Evolutionary conservation across 2,329 filamentous ascomycete species (phyloP), one percentile per base, ranked within the genome.

Genomic region (Pseudogymnoascus sp.): DNA sequence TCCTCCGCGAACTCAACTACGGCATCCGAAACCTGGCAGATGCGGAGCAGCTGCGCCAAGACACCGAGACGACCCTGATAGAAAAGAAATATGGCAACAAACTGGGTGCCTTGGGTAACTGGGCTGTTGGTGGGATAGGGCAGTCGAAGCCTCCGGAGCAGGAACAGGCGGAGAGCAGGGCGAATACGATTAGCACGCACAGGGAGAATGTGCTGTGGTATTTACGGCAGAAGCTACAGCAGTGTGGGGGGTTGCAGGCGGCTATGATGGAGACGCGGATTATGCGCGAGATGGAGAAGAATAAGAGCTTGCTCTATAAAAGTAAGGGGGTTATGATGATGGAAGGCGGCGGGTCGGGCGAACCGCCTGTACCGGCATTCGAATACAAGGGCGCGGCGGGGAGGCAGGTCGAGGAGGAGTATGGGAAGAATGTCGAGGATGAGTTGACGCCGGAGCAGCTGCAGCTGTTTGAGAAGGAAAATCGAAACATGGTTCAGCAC

Each of bases 201-300:
- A 80, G 93, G 61, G 93, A 96, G 71, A 88, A 88, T 66, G 86
- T 99, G 53, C 77, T 97, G 9, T 93, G 89, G 87, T 93, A 88
- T 69, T 74, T 99, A 70, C 82, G 90, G 66, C 83, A 88, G 72
- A 83, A 86, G 70, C 77, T 97, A 66, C 89, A 95, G 76, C 82
- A 85, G 67, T 92, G 88, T 63, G 88, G 89, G 43, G 82, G 85
- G 69, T 86, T 88, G 66, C 93, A 97, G 78, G 87, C 91, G 70
- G 84, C 83, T 60, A 97, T 97, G 91, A 96, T 97, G 82, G 93
- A 96, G 77, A 89, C 90, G 71, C 80, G 95, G 69, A 80, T 97
- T 68, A 86, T 87, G 71, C 81, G 95, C 62, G 91, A 96, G 74
- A 82, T 93, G 75, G 93, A 97, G 78, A 95, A 90, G 83, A 93